phyloP scores from a whole-genome alignment of 2,329 filamentous ascomycete species.

The Pseudogymnoascus verrucosus region DNA sequence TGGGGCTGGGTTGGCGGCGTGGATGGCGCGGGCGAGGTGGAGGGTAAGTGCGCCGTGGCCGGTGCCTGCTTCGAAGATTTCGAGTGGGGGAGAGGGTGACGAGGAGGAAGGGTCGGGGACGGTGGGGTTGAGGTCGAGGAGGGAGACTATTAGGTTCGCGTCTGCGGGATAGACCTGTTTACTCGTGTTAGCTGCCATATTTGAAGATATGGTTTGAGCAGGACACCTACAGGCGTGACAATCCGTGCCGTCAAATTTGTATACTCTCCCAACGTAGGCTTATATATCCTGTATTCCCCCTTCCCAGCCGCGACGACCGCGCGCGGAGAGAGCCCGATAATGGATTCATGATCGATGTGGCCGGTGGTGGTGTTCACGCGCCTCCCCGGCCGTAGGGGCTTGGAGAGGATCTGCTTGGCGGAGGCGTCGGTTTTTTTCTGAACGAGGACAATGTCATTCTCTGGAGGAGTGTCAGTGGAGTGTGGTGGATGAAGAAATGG shows the following conservation, averaged over 20 bases:
- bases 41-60: constrained; percentile 76
- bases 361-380: constrained; percentile 29
- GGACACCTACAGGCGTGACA: constrained; percentile 66
- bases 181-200: not conserved
- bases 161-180: constrained; percentile 65
- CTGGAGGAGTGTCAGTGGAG: constrained; percentile 13
- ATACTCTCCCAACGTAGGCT: constrained; percentile 67
- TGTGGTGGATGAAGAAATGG: not conserved
- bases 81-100: constrained; percentile 40
- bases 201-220: too few species aligned
- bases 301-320: constrained; percentile 16
- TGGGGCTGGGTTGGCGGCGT: constrained; percentile 58
- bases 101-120: constrained; percentile 53
- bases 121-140: constrained; percentile 65
- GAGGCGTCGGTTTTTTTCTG: constrained; percentile 14
- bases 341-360: constrained; percentile 32
- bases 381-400: constrained; percentile 32
- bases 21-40: constrained; percentile 66
- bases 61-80: constrained; percentile 78
- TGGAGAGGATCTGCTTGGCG: constrained; percentile 29
- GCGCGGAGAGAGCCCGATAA: constrained; percentile 23
- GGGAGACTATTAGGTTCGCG: constrained; percentile 64
- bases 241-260: constrained; percentile 57
- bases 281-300: constrained; percentile 36
- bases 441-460: constrained; percentile 27